Percentiles rank a stretch among this genome's conserved stretches.
phyloP scores from a whole-genome alignment of 2,329 filamentous ascomycete species.

The Orbilia javanica region DNA sequence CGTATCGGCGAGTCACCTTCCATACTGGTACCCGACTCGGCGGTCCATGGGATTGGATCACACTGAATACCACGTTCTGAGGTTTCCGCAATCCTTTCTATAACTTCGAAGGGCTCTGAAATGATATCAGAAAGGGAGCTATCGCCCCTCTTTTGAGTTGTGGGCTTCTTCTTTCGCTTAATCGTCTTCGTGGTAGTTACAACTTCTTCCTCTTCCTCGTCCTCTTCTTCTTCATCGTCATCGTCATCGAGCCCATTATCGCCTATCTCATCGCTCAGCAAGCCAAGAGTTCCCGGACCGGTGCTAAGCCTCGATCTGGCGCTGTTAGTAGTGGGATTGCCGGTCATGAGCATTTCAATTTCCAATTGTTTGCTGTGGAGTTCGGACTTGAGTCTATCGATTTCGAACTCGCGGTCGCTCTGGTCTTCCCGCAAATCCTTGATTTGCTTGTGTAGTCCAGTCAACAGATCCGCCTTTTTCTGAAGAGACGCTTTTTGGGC shows the following conservation, averaged over 20 bases:
- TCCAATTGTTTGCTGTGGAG: slow-evolving; percentile 48
- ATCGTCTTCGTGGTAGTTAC: slow-evolving; percentile 54
- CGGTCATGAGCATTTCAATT: slow-evolving; percentile 47
- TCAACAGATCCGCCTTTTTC: slow-evolving; percentile 52
- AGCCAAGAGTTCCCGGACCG: slow-evolving; percentile 20
- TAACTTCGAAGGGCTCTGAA: slow-evolving; percentile 43
- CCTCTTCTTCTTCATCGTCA: slow-evolving; percentile 44
- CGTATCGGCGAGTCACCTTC: slow-evolving; percentile 39
- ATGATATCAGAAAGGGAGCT: slow-evolving; percentile 27
- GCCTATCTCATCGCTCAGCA: slow-evolving; percentile 48
- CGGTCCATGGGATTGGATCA: slow-evolving; percentile 20
- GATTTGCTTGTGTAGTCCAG: slow-evolving; percentile 54
- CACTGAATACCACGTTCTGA: slow-evolving; percentile 49
- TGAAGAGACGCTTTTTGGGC: slow-evolving; percentile 31
- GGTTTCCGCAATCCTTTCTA: slow-evolving; percentile 45
- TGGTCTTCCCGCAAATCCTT: slow-evolving; percentile 50
- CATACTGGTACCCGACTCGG: slow-evolving; percentile 41
- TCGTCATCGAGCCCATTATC: slow-evolving; percentile 28
- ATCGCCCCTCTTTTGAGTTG: slow-evolving; percentile 26
- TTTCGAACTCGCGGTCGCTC: slow-evolving; percentile 50
- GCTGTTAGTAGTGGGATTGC: slow-evolving; percentile 12
- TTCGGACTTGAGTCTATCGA: slow-evolving; percentile 48
- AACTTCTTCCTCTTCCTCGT: slow-evolving; percentile 52
- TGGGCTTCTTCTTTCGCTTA: slow-evolving; percentile 50
- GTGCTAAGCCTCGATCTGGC: slow-evolving; percentile 28